Base-by-base conservation (phyloP, 805 yeast species). In the Barnettozyma californica region DNA sequence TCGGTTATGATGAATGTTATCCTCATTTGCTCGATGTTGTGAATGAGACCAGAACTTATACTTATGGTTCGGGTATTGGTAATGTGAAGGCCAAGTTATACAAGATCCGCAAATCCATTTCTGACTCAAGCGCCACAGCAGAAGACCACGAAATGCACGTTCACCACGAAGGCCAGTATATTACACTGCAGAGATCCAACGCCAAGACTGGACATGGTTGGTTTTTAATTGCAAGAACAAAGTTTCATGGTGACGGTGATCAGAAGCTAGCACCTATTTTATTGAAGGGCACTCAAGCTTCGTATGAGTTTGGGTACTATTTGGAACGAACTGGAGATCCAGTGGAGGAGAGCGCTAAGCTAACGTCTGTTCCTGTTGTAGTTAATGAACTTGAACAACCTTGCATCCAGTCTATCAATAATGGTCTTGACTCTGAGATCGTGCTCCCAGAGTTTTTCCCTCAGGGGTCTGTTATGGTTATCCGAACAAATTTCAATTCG, bases 1-100 rank as follows among this genome's bases (percentile, higher is more conserved):
- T 87, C 67, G 99, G 99, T 14, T 90, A 81, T 59, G 99, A 92
- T 61, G 98, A 92, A 67, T 79, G 92, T 45, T 94, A 84, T 65
- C 97, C 97, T 8, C 72, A 77, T 36, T 69, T 89, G 25, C 70
- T 94, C 41, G 84, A 91, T 61, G 83, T 92, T 38, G 99, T 92
- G 16, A 68, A 73, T 37, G 99, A 92, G 62, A 70, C 67, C 5
- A 75, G 95, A 51, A 68, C 67, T 5, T 92, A 92, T 59, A 68
- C 77, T 2, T 72, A 64, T 47, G 63, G 65, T 25, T 52, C 64
- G 18, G 98, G 98, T 37, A 91, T 92, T 59, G 83, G 88, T 5
- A 68, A 72, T 45, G 84, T 87, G n/a, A 94, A 91, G 65, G 59
- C 67, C 14, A 68, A 74, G 49, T 67, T 87, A 46, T 77, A 84